phyloP scores from a whole-genome alignment of 192 early-diverging fungal species.

The Diversispora eburnea region DNA sequence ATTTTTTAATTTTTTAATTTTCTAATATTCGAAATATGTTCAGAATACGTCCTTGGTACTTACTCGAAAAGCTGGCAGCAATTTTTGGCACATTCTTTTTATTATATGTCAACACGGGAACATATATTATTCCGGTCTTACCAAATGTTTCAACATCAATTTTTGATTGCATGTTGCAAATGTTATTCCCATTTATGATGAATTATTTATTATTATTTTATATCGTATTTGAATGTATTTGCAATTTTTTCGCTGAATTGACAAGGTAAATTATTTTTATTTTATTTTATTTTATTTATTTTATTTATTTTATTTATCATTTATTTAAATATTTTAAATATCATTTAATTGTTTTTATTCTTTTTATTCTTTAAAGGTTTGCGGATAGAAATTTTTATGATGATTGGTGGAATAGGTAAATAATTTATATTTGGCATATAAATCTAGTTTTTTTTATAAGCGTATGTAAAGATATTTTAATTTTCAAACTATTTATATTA shows the following conservation, averaged over 20 bases:
- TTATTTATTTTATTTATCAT: neutral
- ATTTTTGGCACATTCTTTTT: conserved; percentile 76
- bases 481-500: no score
- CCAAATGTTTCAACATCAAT: conserved; percentile 57
- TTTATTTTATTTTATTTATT: conserved; percentile 11
- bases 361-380: conserved; percentile 51
- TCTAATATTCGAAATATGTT: neutral
- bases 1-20: neutral
- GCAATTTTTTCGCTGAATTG: conserved; percentile 94
- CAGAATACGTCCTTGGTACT: conserved; percentile 80
- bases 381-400: conserved; percentile 98
- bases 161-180: conserved; percentile 55
- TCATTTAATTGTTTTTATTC: neutral
- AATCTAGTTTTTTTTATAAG: neutral
- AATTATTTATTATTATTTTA: conserved; percentile 90
- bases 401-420: conserved; percentile 89
- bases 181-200: conserved; percentile 88
- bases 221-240: conserved; percentile 95
- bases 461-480: no score
- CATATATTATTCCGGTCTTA: conserved; percentile 82
- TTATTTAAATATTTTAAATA: neutral
- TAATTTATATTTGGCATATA: neutral
- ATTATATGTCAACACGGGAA: conserved; percentile 81
- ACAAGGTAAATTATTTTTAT: conserved; percentile 49
- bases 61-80: conserved; percentile 80